Percentiles rank a stretch among this genome's conserved stretches.
phyloP scores from a whole-genome alignment of 2,329 filamentous ascomycete species.

The Penicillium glabrum region DNA sequence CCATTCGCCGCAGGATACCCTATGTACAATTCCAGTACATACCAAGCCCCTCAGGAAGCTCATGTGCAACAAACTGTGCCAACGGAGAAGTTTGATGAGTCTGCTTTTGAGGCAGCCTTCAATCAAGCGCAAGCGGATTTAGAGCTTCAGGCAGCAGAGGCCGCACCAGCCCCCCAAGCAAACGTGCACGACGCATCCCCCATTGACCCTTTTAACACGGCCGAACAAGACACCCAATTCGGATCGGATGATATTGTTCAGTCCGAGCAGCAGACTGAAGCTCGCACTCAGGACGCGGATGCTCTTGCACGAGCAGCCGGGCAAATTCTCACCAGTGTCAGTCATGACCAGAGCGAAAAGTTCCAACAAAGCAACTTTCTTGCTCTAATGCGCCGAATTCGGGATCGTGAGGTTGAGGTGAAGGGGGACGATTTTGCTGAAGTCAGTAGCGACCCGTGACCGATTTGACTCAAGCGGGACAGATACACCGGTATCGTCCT shows the following conservation, averaged over 20 bases:
- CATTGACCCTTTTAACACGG: conserved; percentile 10
- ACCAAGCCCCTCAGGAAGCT: conserved; percentile 26
- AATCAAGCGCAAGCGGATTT: conserved; percentile 42
- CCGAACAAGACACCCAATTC: conserved; percentile 35
- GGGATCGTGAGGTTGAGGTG: conserved; percentile 70
- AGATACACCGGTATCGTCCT: conserved; percentile 39
- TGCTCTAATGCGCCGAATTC: conserved; percentile 71
- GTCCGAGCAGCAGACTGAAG: conserved; percentile 33
- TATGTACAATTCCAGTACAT: conserved; percentile 21
- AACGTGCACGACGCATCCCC: conserved; percentile 17
- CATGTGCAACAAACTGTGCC: conserved; percentile 23
- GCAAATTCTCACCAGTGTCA: conserved; percentile 67
- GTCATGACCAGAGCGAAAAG: conserved; percentile 68
- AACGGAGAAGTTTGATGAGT: conserved; percentile 42
- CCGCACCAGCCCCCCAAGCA: conserved; percentile 15
- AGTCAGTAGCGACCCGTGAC: conserved; percentile 47
- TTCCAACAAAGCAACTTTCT: conserved; percentile 78
- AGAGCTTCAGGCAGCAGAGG: conserved; percentile 26
- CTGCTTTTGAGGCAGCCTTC: conserved; percentile 48
- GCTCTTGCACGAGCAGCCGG: conserved; percentile 72
- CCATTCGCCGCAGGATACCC: conserved; percentile 28
- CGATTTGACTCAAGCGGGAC: conserved; percentile 34
- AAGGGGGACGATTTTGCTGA: conserved; percentile 62
- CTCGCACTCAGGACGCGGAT: conserved; percentile 54
- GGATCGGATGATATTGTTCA: conserved; percentile 46